Evolutionary conservation across 169 alveolate genomes (phyloP).

Genomic region (Blepharisma undulans): DNA sequence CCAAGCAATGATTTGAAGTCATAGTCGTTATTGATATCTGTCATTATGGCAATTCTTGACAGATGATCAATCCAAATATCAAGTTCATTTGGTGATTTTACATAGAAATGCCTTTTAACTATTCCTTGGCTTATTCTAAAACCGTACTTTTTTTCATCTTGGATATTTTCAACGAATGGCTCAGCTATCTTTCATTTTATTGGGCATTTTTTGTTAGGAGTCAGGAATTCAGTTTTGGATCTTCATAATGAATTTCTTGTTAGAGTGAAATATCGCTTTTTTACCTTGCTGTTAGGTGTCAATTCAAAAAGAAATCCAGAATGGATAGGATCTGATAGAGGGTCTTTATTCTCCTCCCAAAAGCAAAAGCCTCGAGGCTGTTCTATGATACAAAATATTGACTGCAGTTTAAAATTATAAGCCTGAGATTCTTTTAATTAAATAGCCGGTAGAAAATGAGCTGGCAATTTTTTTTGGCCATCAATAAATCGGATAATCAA

Average conservation of each 20-base stretch:
- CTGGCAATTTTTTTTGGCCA: neutral
- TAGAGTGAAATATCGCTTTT: neutral
- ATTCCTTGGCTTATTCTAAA: neutral
- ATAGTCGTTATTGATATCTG: slow-evolving; percentile 3
- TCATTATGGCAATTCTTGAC: neutral
- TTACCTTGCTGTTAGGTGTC: neutral
- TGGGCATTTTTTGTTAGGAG: neutral
- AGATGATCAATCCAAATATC: slow-evolving; percentile 6
- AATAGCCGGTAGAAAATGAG: neutral
- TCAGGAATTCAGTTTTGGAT: neutral
- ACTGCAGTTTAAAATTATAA: neutral
- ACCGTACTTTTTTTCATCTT: neutral
- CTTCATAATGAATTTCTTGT: neutral
- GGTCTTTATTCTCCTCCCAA: neutral
- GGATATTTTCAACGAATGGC: neutral
- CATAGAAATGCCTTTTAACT: neutral
- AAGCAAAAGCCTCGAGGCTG: neutral
- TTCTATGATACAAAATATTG: neutral
- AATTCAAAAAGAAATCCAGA: neutral
- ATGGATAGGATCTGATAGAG: neutral
- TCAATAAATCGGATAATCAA: neutral
- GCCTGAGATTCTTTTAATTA: no score
- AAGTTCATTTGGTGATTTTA: neutral
- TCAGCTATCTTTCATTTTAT: neutral
- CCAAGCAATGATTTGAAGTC: neutral